Conservation (phyloP, 2,329 filamentous ascomycete species). For the Neophaeococcomyces aloes region DNA sequence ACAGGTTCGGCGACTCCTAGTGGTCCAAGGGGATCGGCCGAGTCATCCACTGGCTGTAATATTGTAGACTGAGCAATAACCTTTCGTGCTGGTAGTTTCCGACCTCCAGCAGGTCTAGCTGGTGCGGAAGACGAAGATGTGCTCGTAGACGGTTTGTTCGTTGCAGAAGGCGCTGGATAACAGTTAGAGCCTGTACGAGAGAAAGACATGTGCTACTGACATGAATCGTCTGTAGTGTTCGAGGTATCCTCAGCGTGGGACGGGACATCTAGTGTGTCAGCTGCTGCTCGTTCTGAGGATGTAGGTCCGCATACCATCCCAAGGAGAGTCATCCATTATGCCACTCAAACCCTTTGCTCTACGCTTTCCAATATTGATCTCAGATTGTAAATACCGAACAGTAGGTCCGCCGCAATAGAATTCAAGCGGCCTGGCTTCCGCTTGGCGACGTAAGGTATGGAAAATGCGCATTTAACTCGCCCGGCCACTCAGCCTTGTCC, state of each 20-base stretch:
- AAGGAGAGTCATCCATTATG: conserved; percentile 34
- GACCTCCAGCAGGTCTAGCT: conserved; percentile 38
- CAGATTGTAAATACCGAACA: too few species aligned
- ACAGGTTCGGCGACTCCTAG: conserved; percentile 33
- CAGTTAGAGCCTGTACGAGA: conserved; percentile 8
- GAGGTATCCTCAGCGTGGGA: conserved; percentile 23
- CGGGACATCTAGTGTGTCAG: conserved; percentile 16
- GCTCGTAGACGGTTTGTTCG: conserved; percentile 18
- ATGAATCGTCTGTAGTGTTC: conserved; percentile 21
- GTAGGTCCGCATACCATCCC: conserved; percentile 35
- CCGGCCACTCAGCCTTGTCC: too few species aligned
- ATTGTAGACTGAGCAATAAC: conserved; percentile 51
- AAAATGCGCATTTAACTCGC: too few species aligned
- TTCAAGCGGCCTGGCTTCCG: too few species aligned
- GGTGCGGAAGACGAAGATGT: conserved; percentile 30
- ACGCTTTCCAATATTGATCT: too few species aligned
- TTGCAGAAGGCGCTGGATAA: conserved; percentile 16
- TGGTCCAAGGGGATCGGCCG: conserved; percentile 52
- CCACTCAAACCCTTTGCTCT: not conserved
- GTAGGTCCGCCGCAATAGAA: too few species aligned
- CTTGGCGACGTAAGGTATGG: too few species aligned
- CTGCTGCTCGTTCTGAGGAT: conserved; percentile 18
- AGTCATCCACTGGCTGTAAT: conserved; percentile 52
- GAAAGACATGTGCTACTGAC: conserved; percentile 7
- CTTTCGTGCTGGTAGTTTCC: conserved; percentile 45